Percentiles rank a stretch among this genome's conserved stretches.
These are phyloP conservation scores for Sarcomyxa edulis DNA, from an alignment of 768 basidiomycete species.

Conservation along the genomic window DNA sequence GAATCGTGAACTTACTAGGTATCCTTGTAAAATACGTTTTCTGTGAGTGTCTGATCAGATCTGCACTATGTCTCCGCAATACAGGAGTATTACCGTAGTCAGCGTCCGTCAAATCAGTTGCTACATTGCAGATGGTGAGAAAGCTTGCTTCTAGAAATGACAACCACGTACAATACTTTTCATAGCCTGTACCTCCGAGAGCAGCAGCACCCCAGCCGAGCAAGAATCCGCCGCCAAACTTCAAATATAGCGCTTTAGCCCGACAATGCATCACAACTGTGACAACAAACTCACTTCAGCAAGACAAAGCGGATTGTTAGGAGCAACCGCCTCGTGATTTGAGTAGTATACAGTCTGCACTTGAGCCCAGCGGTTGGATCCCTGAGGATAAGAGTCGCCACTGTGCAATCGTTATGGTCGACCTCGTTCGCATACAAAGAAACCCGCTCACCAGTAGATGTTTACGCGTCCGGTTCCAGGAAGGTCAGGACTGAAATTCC, in stretches of 20 bases:
- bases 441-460: conserved; percentile 36
- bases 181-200: conserved; percentile 44
- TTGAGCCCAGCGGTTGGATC: conserved; percentile 40
- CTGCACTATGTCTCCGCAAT: conserved; percentile 2
- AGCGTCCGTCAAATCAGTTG: conserved; percentile 35
- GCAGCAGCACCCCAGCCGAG: conserved; percentile 37
- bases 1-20: conserved; percentile 30
- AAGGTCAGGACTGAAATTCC: conserved; percentile 45
- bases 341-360: conserved; percentile 45
- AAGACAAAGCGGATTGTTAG: conserved; percentile 43
- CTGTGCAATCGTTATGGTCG: conserved; percentile 20
- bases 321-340: conserved; percentile 35
- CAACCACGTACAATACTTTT: conserved; percentile 36
- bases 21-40: conserved; percentile 50
- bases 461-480: conserved; percentile 39
- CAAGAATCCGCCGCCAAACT: conserved; percentile 48
- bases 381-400: conserved; percentile 50
- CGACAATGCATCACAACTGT: no score
- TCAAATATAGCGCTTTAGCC: background rate
- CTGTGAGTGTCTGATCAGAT: no score
- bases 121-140: conserved; percentile 12
- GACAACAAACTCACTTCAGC: conserved; percentile 31
- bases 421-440: background rate
- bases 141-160: background rate
- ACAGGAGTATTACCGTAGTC: conserved; percentile 28